Evolutionary conservation across 202 grass and related monocot genomes (phyloP), one percentile per base, ranked within the genome.

Genomic region (Panicum virgatum): DNA sequence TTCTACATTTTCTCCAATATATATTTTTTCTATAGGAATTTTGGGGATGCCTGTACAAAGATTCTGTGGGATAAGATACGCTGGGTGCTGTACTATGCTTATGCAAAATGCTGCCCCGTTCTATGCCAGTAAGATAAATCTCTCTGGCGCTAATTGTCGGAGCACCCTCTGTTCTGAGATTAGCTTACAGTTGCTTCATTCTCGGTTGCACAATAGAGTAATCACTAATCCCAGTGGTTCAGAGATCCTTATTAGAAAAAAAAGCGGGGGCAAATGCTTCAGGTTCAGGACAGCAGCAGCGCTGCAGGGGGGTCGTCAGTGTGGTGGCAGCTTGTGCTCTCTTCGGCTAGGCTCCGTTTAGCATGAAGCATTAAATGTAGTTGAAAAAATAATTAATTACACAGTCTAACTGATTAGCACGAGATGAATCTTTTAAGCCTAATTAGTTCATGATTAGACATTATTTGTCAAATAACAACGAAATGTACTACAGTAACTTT

Each of bases 61-160:
- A 85, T 89, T 73, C 47, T 66, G 40, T 9, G 3, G 7, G 48
- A 77, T 60, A 85, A 27, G 66, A 50, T 80, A 82, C 63, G 56
- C 16, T 34, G 7, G 18, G n/a, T 40, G 42, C 39, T 50, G 15
- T 58, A 62, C 6, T 68, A 44, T 69, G 25, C 47, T 66, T 36
- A 58, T 83, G 56, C 64, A 37, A 60, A 27, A 23, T 30, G 23
- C 45, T 12, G n/a, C 71, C 5, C 25, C 13, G 46, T 51, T 66
- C 18, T 30, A 42, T 82, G 26, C 8, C 78, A 78, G 40, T 32
- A 81, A 47, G 46, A 58, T 46, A 78, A 77, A 67, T 78, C 38
- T 73, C 64, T 77, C 58, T 34, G 77, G 53, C 47, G 63, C 71
- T 59, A 78, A 80, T 48, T 44, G 83, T 20, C 39, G 66, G 79